Conservation (phyloP, 805 yeast genomes). For the Lachancea mirantina region DNA sequence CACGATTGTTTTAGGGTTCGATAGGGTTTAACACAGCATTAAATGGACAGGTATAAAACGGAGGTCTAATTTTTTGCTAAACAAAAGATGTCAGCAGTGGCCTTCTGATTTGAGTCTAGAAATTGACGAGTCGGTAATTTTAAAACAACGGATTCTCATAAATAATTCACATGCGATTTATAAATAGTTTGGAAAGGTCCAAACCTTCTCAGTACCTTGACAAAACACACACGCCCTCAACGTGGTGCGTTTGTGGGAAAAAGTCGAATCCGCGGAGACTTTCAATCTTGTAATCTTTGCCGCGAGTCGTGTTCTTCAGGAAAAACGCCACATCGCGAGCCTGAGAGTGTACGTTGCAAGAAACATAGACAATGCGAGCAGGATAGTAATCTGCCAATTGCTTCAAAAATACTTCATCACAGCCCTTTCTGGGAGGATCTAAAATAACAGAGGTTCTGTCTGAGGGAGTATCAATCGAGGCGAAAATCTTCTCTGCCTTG, state of each 20-base stretch:
- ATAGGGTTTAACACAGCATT: too few species aligned
- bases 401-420: constrained; percentile 79
- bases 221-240: constrained; percentile 79
- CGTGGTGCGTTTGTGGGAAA: constrained; percentile 93
- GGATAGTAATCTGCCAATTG: constrained; percentile 83
- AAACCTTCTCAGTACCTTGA: constrained; percentile 23
- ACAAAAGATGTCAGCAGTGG: too few species aligned
- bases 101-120: too few species aligned
- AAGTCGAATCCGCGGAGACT: constrained; percentile 92
- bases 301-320: constrained; percentile 55
- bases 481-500: constrained; percentile 85
- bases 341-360: constrained; percentile 96
- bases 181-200: too few species aligned
- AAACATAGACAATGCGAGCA: constrained; percentile 82
- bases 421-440: constrained; percentile 97
- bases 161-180: too few species aligned
- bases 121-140: too few species aligned
- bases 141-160: too few species aligned
- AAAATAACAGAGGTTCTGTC: constrained; percentile 79
- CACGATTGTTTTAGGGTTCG: too few species aligned
- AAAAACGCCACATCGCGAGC: constrained; percentile 90
- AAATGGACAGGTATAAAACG: too few species aligned
- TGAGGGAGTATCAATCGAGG: constrained; percentile 65
- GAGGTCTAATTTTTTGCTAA: too few species aligned
- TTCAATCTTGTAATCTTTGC: constrained; percentile 60